Evolutionary conservation across 2,329 filamentous ascomycete species (phyloP), one percentile per base, ranked within the genome.

Genomic region (Phaeophleospora eucalypticola): DNA sequence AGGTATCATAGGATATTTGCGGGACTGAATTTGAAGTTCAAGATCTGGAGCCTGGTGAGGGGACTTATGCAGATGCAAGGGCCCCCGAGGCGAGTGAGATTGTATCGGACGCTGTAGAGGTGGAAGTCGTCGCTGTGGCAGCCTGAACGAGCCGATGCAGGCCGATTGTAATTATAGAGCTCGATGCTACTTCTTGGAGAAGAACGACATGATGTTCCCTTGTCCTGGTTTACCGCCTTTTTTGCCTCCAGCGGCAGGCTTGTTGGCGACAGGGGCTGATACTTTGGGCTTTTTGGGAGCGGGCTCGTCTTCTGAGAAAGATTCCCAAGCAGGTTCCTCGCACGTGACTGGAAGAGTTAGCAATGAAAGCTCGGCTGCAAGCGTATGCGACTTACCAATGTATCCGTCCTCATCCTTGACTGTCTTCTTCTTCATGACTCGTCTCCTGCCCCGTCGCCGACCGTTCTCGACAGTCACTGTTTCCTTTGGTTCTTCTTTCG

Each of bases 121-220:
- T 29, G 24, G 12, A 7, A 12, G 24, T 29, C n/a, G n/a, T n/a
- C n/a, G n/a, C n/a, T n/a, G n/a, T n/a, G n/a, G n/a, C n/a, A n/a
- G n/a, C n/a, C n/a, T n/a, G n/a, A n/a, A n/a, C n/a, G n/a, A n/a
- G n/a, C n/a, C n/a, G n/a, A n/a, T n/a, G n/a, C n/a, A n/a, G n/a
- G n/a, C n/a, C n/a, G n/a, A n/a, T n/a, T n/a, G n/a, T n/a, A n/a
- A n/a, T n/a, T n/a, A n/a, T n/a, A n/a, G n/a, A n/a, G n/a, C n/a
- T n/a, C n/a, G n/a, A n/a, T n/a, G n/a, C n/a, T n/a, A n/a, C 12
- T 89, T 93, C 73, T 94, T 95, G 35, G 79, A 78, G 67, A 95
- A 95, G 70, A 95, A 95, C 1, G 84, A 89, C 84, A 90, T 95
- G 63, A 95, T 95, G 64, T 77, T 95, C 2, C 89, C 89, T 61